Conservation (phyloP, 2,329 filamentous ascomycete species). For the Alternaria longipes region DNA sequence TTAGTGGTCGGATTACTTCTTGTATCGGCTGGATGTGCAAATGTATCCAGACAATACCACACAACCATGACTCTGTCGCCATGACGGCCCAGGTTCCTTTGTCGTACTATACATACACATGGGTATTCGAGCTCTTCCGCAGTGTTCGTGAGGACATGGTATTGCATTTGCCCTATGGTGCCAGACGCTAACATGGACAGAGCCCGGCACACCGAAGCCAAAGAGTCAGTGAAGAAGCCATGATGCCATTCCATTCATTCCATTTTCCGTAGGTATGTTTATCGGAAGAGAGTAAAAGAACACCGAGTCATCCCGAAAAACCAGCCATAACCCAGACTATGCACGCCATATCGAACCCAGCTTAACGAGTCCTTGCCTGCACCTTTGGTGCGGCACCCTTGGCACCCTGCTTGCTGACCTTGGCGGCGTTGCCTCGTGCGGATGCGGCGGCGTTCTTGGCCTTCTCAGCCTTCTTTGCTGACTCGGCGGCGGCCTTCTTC, state of each 20-base stretch:
- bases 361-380: slow-evolving; percentile 85
- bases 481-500: slow-evolving; percentile 89
- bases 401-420: slow-evolving; percentile 96
- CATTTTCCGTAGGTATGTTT: slow-evolving; percentile 31
- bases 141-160: slow-evolving; percentile 45
- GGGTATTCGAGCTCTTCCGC: neutral
- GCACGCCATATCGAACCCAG: slow-evolving; percentile 27
- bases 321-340: slow-evolving; percentile 38
- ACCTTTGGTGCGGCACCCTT: slow-evolving; percentile 91
- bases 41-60: neutral
- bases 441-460: slow-evolving; percentile 83
- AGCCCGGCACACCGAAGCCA: slow-evolving; percentile 35
- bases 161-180: slow-evolving; percentile 50
- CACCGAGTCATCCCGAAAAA: slow-evolving; percentile 43
- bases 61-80: neutral
- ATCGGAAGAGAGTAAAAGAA: slow-evolving; percentile 40
- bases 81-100: neutral
- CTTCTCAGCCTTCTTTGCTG: slow-evolving; percentile 99
- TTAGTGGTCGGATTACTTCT: neutral
- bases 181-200: slow-evolving; percentile 40
- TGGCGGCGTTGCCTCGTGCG: slow-evolving; percentile 78
- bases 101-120: neutral
- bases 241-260: slow-evolving; percentile 45
- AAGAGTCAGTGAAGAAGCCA: slow-evolving; percentile 36
- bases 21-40: neutral